Percentiles rank a stretch among this genome's conserved stretches.
Conservation (phyloP, 805 yeast genomes). For the Starmerella bombicola region DNA sequence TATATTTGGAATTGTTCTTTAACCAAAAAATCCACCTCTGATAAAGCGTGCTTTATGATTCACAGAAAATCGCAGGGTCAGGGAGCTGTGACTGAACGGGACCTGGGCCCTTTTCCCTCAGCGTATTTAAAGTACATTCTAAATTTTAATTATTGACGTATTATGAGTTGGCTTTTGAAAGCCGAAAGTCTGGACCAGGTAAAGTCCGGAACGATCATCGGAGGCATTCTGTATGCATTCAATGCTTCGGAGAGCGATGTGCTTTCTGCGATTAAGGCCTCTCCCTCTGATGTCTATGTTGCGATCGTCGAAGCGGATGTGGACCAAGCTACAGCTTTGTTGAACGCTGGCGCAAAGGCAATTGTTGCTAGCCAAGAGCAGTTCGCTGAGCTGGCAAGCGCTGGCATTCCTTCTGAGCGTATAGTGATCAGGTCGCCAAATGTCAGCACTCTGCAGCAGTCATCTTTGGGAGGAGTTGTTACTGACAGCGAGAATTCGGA, state of each 20-base stretch:
- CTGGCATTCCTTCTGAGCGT: slow-evolving; percentile 44
- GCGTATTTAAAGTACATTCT: too few relatives aligned
- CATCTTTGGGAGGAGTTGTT: slow-evolving; percentile 17
- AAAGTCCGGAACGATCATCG: slow-evolving; percentile 11
- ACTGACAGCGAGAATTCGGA: slow-evolving; percentile 13
- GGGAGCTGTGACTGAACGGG: too few relatives aligned
- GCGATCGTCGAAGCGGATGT: background rate
- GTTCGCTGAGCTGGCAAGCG: slow-evolving; percentile 29
- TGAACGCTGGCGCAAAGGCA: slow-evolving; percentile 49
- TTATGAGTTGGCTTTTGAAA: slow-evolving; percentile 16
- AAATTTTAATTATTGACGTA: background rate
- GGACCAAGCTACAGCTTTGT: slow-evolving; percentile 38
- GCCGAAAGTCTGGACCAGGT: slow-evolving; percentile 1
- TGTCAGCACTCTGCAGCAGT: slow-evolving; percentile 8
- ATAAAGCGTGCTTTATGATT: too few relatives aligned
- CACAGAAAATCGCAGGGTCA: too few relatives aligned
- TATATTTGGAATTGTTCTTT: too few relatives aligned
- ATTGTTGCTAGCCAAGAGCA: slow-evolving; percentile 29
- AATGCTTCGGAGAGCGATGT: slow-evolving; percentile 3
- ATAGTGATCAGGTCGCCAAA: slow-evolving; percentile 28
- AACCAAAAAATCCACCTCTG: too few relatives aligned
- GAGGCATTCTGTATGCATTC: slow-evolving; percentile 8
- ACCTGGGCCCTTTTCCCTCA: too few relatives aligned
- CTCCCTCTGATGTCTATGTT: slow-evolving; percentile 6
- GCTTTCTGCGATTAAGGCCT: slow-evolving; percentile 2